Evolutionary conservation across 2,329 filamentous ascomycete genomes (phyloP).

Genomic region (Fonsecaea multimorphosa): DNA sequence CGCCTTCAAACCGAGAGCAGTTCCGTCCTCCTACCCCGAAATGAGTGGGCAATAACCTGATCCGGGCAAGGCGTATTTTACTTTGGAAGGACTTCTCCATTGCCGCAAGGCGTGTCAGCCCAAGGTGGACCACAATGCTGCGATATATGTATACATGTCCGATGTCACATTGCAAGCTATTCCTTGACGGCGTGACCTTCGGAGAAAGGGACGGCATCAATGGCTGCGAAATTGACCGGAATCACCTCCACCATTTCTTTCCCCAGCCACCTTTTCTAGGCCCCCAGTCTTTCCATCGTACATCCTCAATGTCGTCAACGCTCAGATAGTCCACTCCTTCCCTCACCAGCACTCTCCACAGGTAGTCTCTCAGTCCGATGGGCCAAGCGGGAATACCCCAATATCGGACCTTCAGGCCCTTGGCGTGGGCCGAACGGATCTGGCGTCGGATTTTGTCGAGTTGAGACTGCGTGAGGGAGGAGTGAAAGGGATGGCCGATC

Average conservation of each 20-base stretch:
- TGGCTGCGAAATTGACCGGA: background rate
- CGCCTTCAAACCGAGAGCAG: background rate
- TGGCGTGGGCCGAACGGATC: slow-evolving; percentile 56
- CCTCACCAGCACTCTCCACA: slow-evolving; percentile 60
- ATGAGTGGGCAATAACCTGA: background rate
- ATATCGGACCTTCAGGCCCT: slow-evolving; percentile 62
- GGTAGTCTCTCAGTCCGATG: slow-evolving; percentile 56
- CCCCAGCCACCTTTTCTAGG: slow-evolving; percentile 15
- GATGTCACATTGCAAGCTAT: background rate
- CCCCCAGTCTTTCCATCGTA: slow-evolving; percentile 18
- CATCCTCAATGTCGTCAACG: slow-evolving; percentile 58
- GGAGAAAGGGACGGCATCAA: background rate
- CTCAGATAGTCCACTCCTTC: slow-evolving; percentile 64
- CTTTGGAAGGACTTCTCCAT: background rate
- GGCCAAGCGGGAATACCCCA: slow-evolving; percentile 66
- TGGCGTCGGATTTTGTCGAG: slow-evolving; percentile 56
- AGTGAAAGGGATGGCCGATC: slow-evolving; percentile 44
- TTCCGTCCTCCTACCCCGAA: background rate
- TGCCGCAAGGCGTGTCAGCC: background rate
- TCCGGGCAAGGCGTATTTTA: background rate
- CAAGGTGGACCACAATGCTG: background rate
- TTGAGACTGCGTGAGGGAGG: slow-evolving; percentile 52
- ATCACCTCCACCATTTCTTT: slow-evolving; percentile 19
- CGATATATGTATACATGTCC: background rate
- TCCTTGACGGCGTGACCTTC: background rate